Percentiles rank a stretch among this genome's conserved stretches.
phyloP scores from a whole-genome alignment of 1,139 yeast genomes.

The Waltiozyma sp. region DNA sequence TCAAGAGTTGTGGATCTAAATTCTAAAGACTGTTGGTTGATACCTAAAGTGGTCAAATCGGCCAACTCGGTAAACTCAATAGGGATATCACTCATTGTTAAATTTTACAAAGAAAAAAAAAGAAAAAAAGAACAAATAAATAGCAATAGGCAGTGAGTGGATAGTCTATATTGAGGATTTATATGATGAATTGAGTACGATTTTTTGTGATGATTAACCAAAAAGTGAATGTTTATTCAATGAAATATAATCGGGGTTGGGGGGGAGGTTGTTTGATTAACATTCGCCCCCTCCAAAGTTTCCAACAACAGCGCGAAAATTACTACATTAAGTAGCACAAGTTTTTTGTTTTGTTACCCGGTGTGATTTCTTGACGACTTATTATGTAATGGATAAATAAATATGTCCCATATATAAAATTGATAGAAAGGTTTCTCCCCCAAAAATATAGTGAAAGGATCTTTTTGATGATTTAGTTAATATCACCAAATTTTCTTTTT shows the following conservation, averaged over 20 bases:
- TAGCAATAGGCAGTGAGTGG: neutral
- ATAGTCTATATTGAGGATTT: neutral
- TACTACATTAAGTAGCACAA: neutral
- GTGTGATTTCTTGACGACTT: too few relatives aligned
- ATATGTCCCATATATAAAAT: too few relatives aligned
- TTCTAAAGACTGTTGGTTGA: conserved; percentile 75
- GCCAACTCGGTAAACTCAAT: conserved; percentile 84
- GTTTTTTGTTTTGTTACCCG: neutral
- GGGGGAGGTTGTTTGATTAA: too few relatives aligned
- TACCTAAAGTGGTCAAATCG: conserved; percentile 34
- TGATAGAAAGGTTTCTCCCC: too few relatives aligned
- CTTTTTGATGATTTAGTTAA: too few relatives aligned
- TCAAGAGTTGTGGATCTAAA: conserved; percentile 92
- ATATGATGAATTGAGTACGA: neutral
- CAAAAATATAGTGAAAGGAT: too few relatives aligned
- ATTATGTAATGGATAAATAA: neutral
- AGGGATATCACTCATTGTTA: conserved; percentile 57
- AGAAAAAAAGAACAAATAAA: neutral
- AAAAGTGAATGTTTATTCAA: too few relatives aligned
- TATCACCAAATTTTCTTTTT: too few relatives aligned
- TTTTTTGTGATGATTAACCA: neutral
- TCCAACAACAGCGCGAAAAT: neutral
- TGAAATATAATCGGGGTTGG: too few relatives aligned
- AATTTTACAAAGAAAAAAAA: too few relatives aligned
- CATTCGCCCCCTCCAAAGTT: neutral